Percentiles rank a stretch among this genome's conserved stretches.
These are phyloP conservation scores for Phenoliferia sp. DNA, from an alignment of 1,284 basidiomycete species.

Conservation along the genomic window DNA sequence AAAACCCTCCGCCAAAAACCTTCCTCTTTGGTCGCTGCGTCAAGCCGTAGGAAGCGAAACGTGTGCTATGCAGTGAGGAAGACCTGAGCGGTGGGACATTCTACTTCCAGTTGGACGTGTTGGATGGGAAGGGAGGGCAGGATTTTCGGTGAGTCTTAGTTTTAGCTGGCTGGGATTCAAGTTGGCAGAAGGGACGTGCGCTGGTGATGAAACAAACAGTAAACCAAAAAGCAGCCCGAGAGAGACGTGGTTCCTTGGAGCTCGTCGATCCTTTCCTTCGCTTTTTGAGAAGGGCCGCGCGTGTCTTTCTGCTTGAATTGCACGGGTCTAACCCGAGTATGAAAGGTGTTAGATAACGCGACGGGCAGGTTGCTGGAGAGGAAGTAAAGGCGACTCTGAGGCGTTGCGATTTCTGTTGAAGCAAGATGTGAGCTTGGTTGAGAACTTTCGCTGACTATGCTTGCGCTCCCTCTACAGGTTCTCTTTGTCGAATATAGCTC, in stretches of 20 bases:
- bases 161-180: neutral
- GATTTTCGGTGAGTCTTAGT: neutral
- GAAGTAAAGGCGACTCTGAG: neutral
- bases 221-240: neutral
- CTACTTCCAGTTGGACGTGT: neutral
- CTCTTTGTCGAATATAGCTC: neutral
- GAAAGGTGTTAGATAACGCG: neutral
- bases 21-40: neutral
- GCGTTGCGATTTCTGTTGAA: neutral
- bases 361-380: neutral
- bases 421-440: neutral
- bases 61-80: neutral
- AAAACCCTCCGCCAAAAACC: neutral
- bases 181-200: neutral
- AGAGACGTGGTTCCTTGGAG: neutral
- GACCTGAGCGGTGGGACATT: conserved; percentile 2
- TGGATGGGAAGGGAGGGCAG: neutral
- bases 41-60: neutral
- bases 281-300: neutral
- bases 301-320: neutral
- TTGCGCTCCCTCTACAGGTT: neutral
- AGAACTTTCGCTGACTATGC: neutral
- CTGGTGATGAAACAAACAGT: neutral
- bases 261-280: neutral
- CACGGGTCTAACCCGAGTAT: neutral